Evolutionary conservation across 2,329 filamentous ascomycete species (phyloP).

Genomic region (Tolypocladium capitatum): DNA sequence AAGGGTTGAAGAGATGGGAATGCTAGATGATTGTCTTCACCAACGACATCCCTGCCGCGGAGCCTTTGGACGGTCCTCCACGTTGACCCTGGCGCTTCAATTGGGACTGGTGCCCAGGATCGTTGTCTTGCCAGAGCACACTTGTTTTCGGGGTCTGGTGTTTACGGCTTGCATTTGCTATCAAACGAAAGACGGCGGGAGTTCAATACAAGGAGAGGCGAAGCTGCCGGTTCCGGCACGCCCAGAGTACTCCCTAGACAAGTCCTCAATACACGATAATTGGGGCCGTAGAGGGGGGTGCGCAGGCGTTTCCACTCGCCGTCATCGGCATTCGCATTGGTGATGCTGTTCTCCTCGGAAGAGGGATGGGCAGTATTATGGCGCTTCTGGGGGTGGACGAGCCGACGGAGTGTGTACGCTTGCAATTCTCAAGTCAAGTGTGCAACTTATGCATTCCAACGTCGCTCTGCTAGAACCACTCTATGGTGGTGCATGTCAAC

Average conservation of each 20-base stretch:
- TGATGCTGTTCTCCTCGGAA: not conserved
- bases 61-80: not conserved
- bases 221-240: not conserved
- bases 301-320: not conserved
- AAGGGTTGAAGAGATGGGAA: constrained; percentile 10
- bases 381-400: not conserved
- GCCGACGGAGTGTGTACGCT: not conserved
- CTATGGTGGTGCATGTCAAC: not conserved
- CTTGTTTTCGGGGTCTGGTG: not conserved
- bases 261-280: not conserved
- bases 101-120: not conserved
- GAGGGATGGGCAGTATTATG: not conserved
- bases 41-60: not conserved
- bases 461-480: no score
- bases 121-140: not conserved
- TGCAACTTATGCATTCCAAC: not conserved
- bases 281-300: not conserved
- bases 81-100: not conserved
- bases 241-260: not conserved
- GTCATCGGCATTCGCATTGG: not conserved
- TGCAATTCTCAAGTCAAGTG: not conserved
- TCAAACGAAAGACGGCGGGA: not conserved
- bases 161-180: not conserved
- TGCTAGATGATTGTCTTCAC: not conserved
- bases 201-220: not conserved